Base-by-base conservation (phyloP, 306 rosid genomes). In the Quercus wislizeni region DNA sequence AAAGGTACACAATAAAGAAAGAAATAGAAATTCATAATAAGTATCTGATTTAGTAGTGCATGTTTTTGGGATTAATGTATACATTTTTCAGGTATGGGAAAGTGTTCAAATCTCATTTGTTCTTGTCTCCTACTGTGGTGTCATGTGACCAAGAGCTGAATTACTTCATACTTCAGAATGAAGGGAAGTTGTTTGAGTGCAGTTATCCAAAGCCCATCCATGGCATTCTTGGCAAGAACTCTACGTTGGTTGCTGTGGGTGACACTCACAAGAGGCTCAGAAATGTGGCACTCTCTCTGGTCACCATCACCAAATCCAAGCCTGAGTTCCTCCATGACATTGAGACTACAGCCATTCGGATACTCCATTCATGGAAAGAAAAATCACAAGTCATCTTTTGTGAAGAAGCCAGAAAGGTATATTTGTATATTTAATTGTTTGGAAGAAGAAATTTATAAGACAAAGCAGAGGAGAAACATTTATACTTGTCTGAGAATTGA, bases 61-160 rank as follows among this genome's bases (percentile, higher is more conserved):
- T 3, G 54, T 12, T 49, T 49, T 49, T 0, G 17, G 5, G 54
- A 49, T 49, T 12, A 49, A 12, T 49, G 15, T 49, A 49, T 49
- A 10, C 21, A 20, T 2, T 57, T 74, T 78, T 52, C 76, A 83
- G 86, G 86, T 78, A 83, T 61, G 86, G 86, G 55, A 83, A 83
- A 23, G 86, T 83, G 57, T 83, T 83, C 80, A 83, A 78, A 52
- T 83, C 86, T 4, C 83, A 83, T 74, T 69, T 83, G 83, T 83
- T 83, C 77, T 52, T 78, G 58, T 83, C 74, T 35, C 86, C 86
- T 2, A 79, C 86, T 10, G 71, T 83, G 18, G 86, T 83, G 58
- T 83, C 86, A 20, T 83, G 83, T 20, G 86, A 83, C 14, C 55
- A 74, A 25, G 86, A 83, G 68, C 80, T 83, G 54, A 83, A 83